Evolutionary conservation across 345 rosid genomes (phyloP), one percentile per base, ranked within the genome.

Genomic region (Mallotus nudiflorus): DNA sequence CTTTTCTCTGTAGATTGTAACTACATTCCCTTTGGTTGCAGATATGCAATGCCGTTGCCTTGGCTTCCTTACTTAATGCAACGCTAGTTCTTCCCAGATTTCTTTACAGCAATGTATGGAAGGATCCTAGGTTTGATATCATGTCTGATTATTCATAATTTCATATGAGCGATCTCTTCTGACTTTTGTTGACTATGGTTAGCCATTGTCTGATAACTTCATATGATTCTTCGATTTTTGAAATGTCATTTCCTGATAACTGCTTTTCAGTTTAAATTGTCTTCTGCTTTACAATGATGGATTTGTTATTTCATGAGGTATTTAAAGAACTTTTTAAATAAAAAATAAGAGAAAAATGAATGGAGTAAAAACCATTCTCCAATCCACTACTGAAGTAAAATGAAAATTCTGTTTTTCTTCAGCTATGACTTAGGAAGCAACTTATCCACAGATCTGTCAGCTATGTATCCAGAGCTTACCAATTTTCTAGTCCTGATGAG

Each of bases 61-160:
- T 90, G 81, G 95, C 98, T 25, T 82, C 88, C 58, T 76, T 90
- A 61, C 95, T 94, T 19, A 87, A 94, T 4, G 93, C 96, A 24
- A 87, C 92, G 60, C 79, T 94, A 60, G 85, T 87, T 76, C 75
- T 90, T 73, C 98, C 98, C 12, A 83, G 75, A 81, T 91, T 94
- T 80, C 90, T 90, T 50, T 91, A 91, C 85, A 94, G 98, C 88
- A 94, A 87, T 68, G 96, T 91, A n/a, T 91, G 97, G 98, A 91
- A 86, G 75, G 98, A 94, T 85, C 96, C 97, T 2, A 94, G 97
- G 97, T 91, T 77, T 65, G 83, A 53, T 20, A 74, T 70, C 62
- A 61, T 45, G 54, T 73, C 57, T 42, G 54, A 48, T 58, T 57
- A 58, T 62, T 3, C 6, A 4, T 39, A 39, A 4, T 39, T 4